Evolutionary conservation across 1,284 basidiomycete species (phyloP), one percentile per base, ranked within the genome.

Genomic region (Phenoliferia sp.): DNA sequence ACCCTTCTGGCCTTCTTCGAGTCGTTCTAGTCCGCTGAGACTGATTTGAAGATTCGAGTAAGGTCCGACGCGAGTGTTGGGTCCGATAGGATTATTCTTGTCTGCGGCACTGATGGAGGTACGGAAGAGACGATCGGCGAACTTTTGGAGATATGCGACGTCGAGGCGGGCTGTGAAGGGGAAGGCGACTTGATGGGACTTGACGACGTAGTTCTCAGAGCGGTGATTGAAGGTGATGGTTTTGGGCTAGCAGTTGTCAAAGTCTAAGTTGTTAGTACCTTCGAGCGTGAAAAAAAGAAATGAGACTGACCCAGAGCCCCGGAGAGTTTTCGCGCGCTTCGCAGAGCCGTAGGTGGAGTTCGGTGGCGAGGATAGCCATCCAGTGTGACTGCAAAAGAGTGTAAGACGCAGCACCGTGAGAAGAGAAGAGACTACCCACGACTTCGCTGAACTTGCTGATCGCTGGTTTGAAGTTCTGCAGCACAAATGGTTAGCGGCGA

Each of bases 361-460:
- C 95, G 19, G 92, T 90, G 12, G 93, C 87, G 26, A 98, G 85
- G 12, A 98, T 89, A 5, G 87, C 84, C 36, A 99, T 85, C 96
- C 95, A 99, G 71, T 94, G 90, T 61, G 86, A 82, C 75, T 75
- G 61, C 7, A 54, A n/a, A n/a, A n/a, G n/a, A n/a, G n/a, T n/a
- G n/a, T n/a, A n/a, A n/a, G n/a, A n/a, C n/a, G n/a, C n/a, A n/a
- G n/a, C n/a, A n/a, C n/a, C n/a, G n/a, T n/a, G n/a, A n/a, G n/a
- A n/a, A n/a, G n/a, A n/a, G n/a, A n/a, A n/a, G n/a, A n/a, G n/a
- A n/a, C n/a, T n/a, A n/a, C 74, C 33, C 32, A 72, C 74, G 0
- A 91, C 92, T 73, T 94, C 88, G 7, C 85, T 81, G 16, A 85
- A 80, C 44, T 86, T 88, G 2, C 84, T 88, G 39, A 96, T 87